Percentiles rank a stretch among this genome's conserved stretches.
Conservation (phyloP, 768 basidiomycete species). For the Tylopilus sp. region DNA sequence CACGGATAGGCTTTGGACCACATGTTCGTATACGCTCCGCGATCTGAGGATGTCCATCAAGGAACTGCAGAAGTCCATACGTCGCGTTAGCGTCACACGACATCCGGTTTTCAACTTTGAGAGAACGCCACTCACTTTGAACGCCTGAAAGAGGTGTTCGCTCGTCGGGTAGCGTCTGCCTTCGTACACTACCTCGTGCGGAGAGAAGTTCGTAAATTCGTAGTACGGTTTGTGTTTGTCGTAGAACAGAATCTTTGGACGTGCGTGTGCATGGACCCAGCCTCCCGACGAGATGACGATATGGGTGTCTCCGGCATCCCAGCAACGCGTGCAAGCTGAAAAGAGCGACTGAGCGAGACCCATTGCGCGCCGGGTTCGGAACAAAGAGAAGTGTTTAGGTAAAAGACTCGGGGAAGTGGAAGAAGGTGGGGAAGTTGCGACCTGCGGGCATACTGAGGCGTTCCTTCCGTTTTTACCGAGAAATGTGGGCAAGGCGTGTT, state of each 20-base stretch:
- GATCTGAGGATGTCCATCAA: constrained; percentile 54
- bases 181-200: constrained; percentile 61
- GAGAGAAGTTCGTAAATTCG: constrained; percentile 72
- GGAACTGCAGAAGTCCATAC: constrained; percentile 42
- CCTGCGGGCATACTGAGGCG: constrained; percentile 8
- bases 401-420: background rate
- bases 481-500: constrained; percentile 16
- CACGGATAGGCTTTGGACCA: constrained; percentile 56
- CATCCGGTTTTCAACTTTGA: background rate
- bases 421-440: background rate
- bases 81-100: constrained; percentile 7
- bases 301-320: constrained; percentile 29
- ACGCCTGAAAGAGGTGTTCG: constrained; percentile 76
- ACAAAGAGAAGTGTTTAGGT: background rate
- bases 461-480: background rate
- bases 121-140: constrained; percentile 46
- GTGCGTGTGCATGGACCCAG: constrained; percentile 24
- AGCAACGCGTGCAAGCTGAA: constrained; percentile 19
- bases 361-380: constrained; percentile 8
- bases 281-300: constrained; percentile 26
- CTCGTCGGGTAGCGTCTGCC: constrained; percentile 69
- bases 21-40: constrained; percentile 70
- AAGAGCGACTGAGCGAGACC: constrained; percentile 17
- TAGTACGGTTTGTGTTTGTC: constrained; percentile 63
- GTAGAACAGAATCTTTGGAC: constrained; percentile 51